Conservation (phyloP, 257 asterid species). For the Apocynum venetum region DNA sequence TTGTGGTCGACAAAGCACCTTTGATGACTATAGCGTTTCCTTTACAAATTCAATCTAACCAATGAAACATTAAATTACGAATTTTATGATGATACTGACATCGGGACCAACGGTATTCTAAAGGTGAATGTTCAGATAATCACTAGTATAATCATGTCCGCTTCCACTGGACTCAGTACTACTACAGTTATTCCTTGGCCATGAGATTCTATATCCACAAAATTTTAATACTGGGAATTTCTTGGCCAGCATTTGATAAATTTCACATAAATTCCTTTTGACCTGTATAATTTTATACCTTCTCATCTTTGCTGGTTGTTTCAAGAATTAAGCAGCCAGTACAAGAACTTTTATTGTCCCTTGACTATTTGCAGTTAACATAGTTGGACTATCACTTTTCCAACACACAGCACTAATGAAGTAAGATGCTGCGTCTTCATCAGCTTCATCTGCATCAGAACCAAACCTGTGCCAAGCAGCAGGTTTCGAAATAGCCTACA, state of each 20-base stretch:
- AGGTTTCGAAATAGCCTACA: conserved; percentile 74
- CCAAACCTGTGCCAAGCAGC: conserved; percentile 70
- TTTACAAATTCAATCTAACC: neutral
- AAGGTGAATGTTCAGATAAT: too few relatives aligned
- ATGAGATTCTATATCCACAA: neutral
- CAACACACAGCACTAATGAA: conserved; percentile 92
- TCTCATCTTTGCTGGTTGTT: neutral
- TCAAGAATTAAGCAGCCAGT: conserved; percentile 50
- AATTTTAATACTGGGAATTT: neutral
- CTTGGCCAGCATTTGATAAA: neutral
- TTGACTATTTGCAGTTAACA: conserved; percentile 75
- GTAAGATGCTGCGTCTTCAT: conserved; percentile 54
- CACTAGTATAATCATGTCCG: neutral
- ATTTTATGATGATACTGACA: neutral
- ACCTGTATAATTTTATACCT: neutral
- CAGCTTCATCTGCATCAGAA: conserved; percentile 45
- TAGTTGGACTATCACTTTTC: conserved; percentile 77
- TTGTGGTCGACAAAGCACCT: neutral
- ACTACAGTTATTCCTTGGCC: neutral
- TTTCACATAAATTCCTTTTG: neutral
- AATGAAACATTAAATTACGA: neutral
- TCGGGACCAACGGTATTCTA: neutral
- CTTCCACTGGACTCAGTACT: neutral
- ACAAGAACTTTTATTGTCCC: conserved; percentile 83
- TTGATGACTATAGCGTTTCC: neutral